Percentiles rank a stretch among this genome's conserved stretches.
These are phyloP conservation scores for Rugonectria rugulosa DNA, from an alignment of 2,329 filamentous ascomycete species.

Conservation along the genomic window DNA sequence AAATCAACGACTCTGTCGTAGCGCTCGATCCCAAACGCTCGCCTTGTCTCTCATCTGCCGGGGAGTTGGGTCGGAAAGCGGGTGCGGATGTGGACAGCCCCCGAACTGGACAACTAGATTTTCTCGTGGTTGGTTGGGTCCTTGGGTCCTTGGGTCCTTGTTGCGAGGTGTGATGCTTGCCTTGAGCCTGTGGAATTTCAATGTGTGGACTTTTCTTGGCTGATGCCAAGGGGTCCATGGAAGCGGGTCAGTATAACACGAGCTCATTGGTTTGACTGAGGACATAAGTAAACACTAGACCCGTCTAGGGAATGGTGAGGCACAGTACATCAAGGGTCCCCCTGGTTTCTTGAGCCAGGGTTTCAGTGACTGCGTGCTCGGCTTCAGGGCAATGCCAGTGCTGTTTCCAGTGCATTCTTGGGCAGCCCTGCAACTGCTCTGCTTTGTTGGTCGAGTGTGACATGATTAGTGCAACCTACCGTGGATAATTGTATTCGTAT, in stretches of 20 bases:
- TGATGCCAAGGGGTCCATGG: constrained; percentile 24
- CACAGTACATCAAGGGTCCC: constrained; percentile 2
- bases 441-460: background rate
- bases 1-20: constrained; percentile 28
- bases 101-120: constrained; percentile 2
- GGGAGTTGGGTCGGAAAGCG: constrained; percentile 23
- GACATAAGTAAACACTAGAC: background rate
- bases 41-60: constrained; percentile 37
- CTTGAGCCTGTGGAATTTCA: constrained; percentile 23
- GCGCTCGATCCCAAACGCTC: constrained; percentile 35
- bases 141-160: background rate
- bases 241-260: constrained; percentile 2
- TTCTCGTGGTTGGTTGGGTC: constrained; percentile 5
- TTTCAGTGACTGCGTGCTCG: constrained; percentile 1
- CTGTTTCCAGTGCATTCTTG: background rate
- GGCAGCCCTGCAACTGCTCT: background rate
- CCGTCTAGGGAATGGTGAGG: constrained; percentile 9
- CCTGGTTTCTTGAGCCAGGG: constrained; percentile 3
- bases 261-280: constrained; percentile 21
- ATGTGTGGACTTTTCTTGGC: constrained; percentile 23
- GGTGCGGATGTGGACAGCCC: background rate
- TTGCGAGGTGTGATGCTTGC: background rate
- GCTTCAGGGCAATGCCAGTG: constrained; percentile 3
- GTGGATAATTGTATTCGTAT: background rate
- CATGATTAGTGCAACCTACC: background rate